Conservation (phyloP, 2,329 filamentous ascomycete species). For the Fusarium setosum region DNA sequence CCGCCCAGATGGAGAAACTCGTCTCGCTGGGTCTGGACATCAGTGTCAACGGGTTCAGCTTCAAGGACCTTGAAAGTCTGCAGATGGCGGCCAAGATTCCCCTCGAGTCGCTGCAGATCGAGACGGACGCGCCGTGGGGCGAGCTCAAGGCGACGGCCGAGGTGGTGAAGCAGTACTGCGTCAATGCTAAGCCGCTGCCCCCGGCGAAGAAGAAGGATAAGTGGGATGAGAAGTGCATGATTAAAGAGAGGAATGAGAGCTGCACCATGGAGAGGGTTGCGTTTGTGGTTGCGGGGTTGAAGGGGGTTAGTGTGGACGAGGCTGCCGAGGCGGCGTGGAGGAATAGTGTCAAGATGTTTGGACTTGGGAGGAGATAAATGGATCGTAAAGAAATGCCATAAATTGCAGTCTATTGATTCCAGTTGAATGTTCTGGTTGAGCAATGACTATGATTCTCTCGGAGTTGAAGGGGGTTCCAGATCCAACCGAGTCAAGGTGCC, state of each 20-base stretch:
- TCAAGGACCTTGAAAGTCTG: slow-evolving; percentile 38
- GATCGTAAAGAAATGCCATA: background rate
- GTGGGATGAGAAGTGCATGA: slow-evolving; percentile 57
- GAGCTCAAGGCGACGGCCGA: slow-evolving; percentile 40
- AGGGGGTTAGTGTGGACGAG: slow-evolving; percentile 54
- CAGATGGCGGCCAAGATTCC: slow-evolving; percentile 41
- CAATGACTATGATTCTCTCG: no score
- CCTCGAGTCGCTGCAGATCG: slow-evolving; percentile 36
- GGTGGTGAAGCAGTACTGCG: slow-evolving; percentile 54
- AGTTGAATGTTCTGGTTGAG: background rate
- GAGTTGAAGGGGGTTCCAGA: no score
- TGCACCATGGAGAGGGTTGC: slow-evolving; percentile 60
- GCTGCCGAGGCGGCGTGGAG: slow-evolving; percentile 53
- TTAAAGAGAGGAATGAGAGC: slow-evolving; percentile 64
- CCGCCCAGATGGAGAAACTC: slow-evolving; percentile 40
- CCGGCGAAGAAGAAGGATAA: slow-evolving; percentile 61
- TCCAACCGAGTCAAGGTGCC: no score
- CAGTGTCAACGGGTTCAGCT: slow-evolving; percentile 61
- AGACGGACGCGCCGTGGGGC: slow-evolving; percentile 44
- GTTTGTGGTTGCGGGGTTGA: slow-evolving; percentile 59
- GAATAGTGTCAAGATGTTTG: slow-evolving; percentile 50
- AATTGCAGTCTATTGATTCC: background rate
- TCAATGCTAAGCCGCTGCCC: slow-evolving; percentile 50
- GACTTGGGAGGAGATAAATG: slow-evolving; percentile 35
- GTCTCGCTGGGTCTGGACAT: slow-evolving; percentile 36